Evolutionary conservation across 306 rosid genomes (phyloP).

Genomic region (Citrullus colocynthis): DNA sequence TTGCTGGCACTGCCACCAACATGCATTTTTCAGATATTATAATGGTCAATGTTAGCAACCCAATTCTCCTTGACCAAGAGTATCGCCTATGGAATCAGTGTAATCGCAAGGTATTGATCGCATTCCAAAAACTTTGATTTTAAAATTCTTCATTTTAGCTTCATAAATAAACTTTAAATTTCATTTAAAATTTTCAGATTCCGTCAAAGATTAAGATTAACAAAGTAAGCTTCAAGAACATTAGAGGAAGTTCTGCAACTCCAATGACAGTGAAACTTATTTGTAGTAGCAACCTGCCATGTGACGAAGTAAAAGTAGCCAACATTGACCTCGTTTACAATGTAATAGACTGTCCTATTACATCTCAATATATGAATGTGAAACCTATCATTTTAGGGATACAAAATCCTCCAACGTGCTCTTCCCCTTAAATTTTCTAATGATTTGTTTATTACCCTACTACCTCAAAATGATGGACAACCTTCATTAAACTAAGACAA

Average conservation of each 20-base stretch:
- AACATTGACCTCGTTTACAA: neutral
- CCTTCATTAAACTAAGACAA: too few species aligned
- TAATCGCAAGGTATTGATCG: constrained; percentile 8
- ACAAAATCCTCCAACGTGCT: too few species aligned
- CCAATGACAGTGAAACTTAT: neutral
- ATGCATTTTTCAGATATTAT: constrained; percentile 25
- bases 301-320: constrained; percentile 19
- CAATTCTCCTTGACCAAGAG: constrained; percentile 19
- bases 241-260: constrained; percentile 13
- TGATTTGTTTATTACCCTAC: too few species aligned
- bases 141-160: neutral
- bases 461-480: too few species aligned
- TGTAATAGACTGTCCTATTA: too few species aligned
- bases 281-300: constrained; percentile 14
- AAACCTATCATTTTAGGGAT: too few species aligned
- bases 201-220: constrained; percentile 34
- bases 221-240: constrained; percentile 30
- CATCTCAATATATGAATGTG: too few species aligned
- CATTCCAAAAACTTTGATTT: neutral
- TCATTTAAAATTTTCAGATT: neutral
- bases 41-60: constrained; percentile 17
- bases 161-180: neutral
- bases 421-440: too few species aligned
- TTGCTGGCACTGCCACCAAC: neutral
- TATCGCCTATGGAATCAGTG: constrained; percentile 37